These are phyloP conservation scores for Lactarius vividus DNA, from an alignment of 768 basidiomycete species.

Conservation along the genomic window DNA sequence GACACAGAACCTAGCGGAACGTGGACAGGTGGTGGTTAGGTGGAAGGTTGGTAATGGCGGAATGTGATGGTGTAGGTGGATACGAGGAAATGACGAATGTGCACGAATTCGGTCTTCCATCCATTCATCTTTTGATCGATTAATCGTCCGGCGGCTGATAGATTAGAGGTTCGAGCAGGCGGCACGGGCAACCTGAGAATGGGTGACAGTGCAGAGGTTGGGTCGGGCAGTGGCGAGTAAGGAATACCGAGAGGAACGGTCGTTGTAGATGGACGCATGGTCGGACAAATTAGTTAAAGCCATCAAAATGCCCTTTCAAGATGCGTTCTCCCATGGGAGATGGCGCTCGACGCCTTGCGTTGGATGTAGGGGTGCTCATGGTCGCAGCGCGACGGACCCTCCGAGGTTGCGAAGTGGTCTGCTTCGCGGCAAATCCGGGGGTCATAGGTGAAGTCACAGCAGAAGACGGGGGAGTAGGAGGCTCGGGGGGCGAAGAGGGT, in stretches of 20 bases:
- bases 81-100: not conserved
- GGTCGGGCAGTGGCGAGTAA: not conserved
- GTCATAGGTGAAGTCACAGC: slow-evolving; percentile 8
- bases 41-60: not conserved
- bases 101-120: slow-evolving; percentile 6
- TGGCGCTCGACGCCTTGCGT: slow-evolving; percentile 57
- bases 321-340: slow-evolving; percentile 92
- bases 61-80: not conserved
- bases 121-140: slow-evolving; percentile 14
- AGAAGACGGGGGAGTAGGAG: slow-evolving; percentile 23
- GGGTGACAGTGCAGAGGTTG: not conserved
- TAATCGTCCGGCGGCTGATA: slow-evolving; percentile 11
- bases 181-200: not conserved
- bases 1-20: not conserved
- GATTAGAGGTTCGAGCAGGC: not conserved
- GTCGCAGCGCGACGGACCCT: slow-evolving; percentile 58
- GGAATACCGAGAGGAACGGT: not conserved
- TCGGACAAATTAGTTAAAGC: slow-evolving; percentile 57
- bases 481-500: slow-evolving; percentile 21
- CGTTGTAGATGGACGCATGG: not conserved
- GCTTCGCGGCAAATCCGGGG: slow-evolving; percentile 12
- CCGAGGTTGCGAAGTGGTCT: slow-evolving; percentile 28
- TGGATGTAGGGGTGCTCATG: slow-evolving; percentile 41
- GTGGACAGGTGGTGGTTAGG: not conserved
- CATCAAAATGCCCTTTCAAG: slow-evolving; percentile 87